phyloP scores from a whole-genome alignment of 2,329 filamentous ascomycete genomes.

The Penicillium aurantiogriseum region DNA sequence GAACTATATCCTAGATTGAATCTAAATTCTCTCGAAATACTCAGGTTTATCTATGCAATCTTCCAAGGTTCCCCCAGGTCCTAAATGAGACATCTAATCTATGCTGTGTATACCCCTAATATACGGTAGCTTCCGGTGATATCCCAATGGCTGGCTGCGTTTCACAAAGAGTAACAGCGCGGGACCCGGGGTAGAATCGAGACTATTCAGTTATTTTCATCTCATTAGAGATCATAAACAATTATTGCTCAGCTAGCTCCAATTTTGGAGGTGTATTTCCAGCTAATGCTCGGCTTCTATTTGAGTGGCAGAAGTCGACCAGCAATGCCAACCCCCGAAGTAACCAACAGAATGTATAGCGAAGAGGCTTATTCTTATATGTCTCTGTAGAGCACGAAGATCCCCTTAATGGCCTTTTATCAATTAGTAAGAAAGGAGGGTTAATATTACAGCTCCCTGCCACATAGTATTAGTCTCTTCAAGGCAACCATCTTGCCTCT shows the following conservation, averaged over 20 bases:
- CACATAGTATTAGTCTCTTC: no score
- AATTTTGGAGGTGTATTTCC: background rate
- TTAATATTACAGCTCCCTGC: background rate
- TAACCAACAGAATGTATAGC: no score
- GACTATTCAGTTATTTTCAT: background rate
- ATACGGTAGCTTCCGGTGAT: conserved; percentile 3
- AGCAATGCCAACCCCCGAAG: background rate
- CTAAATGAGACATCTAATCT: background rate
- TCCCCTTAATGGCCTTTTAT: no score
- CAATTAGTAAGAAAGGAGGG: background rate
- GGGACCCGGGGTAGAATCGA: background rate
- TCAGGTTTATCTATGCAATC: background rate
- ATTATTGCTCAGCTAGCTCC: background rate
- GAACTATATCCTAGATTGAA: background rate
- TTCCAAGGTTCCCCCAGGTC: background rate
- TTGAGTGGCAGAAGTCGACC: background rate
- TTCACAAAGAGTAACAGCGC: conserved; percentile 8
- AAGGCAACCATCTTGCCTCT: background rate
- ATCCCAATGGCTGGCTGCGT: conserved; percentile 17
- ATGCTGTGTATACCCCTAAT: background rate
- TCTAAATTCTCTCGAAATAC: background rate
- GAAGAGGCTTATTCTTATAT: background rate
- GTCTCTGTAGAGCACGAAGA: no score
- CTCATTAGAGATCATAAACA: background rate
- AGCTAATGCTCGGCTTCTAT: background rate